Evolutionary conservation across 2,329 filamentous ascomycete species (phyloP), one percentile per base, ranked within the genome.

Genomic region (Colletotrichum magnum): DNA sequence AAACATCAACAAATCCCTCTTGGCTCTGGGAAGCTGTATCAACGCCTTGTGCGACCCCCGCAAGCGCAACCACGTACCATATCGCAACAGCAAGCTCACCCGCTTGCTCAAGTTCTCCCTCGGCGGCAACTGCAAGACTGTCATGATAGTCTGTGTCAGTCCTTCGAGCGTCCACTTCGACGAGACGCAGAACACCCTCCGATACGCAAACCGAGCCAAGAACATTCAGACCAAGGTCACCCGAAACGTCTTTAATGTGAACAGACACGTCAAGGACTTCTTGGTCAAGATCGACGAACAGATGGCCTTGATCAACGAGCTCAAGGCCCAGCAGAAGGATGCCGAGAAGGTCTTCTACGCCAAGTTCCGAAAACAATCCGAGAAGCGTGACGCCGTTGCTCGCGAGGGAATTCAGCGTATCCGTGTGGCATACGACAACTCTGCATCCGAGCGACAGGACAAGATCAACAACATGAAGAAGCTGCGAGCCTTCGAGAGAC

Each of bases 201-300:
- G 97, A 75, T 99, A 99, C 77, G 96, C 96, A 58, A 98, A 99
- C 80, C 89, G 96, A 74, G 96, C 96, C 68, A 99, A 99, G 88
- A 99, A 99, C 77, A 99, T 99, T 78, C 97, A 98, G 83, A 99
- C 96, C 68, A 99, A 99, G 86, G 94, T 98, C 66, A 98, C 96
- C n/a, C 91, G 95, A 76, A 99, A 99, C 78, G 95, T 98, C 26
- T 99, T 97, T 84, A 99, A 99, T 79, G 96, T 99, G 72, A 98
- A 99, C 79, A 93, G 96, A 71, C 96, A 99, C 82, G 96, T 99
- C 76, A 99, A 99, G 84, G 96, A 99, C 81, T 99, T 97, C 82
- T 83, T 99, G 79, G 96, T 98, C 85, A 98, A 98, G 87, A 99
- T 99, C 75, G 95, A 99, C 77, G 96, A 99, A 82, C 95, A 99